A percentile compares a stretch with the other conserved stretches of the same genome.
Evolutionary conservation across 164 flowering plant species (phyloP).

Genomic region (Berberis thunbergii): DNA sequence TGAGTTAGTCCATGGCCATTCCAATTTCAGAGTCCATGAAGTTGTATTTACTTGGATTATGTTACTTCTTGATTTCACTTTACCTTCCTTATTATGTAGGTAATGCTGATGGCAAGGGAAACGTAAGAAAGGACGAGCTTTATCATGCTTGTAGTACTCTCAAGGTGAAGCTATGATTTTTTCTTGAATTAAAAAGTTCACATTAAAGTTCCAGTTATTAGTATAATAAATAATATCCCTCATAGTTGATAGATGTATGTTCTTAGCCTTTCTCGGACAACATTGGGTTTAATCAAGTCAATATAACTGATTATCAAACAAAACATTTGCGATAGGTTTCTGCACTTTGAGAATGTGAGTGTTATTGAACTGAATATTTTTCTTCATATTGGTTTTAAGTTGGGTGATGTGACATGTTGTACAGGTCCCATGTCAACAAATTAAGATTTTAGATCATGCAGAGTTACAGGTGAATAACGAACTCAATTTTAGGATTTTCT

Average conservation of each 20-base stretch:
- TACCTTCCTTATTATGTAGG: slow-evolving; percentile 24
- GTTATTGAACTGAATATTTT: neutral
- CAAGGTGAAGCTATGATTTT: slow-evolving; percentile 34
- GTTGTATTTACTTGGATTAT: neutral
- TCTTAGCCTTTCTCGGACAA: neutral
- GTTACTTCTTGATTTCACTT: neutral
- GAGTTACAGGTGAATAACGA: slow-evolving; percentile 60
- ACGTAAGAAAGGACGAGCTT: slow-evolving; percentile 61
- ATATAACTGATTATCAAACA: neutral
- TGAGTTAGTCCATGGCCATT: neutral
- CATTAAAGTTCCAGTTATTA: no score
- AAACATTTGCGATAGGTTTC: no score
- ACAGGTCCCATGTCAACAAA: slow-evolving; percentile 65
- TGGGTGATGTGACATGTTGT: slow-evolving; percentile 6
- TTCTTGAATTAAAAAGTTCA: neutral
- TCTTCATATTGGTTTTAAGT: neutral
- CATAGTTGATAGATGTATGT: neutral
- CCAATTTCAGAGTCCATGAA: neutral
- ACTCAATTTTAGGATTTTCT: neutral
- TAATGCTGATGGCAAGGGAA: slow-evolving; percentile 78
- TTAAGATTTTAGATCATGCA: slow-evolving; percentile 70
- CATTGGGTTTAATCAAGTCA: neutral
- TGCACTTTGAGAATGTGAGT: neutral
- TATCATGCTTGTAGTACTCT: slow-evolving; percentile 62
- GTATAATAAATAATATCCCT: neutral